Conservation (phyloP, 1,139 yeast genomes). For the Yamadazyma oceani region DNA sequence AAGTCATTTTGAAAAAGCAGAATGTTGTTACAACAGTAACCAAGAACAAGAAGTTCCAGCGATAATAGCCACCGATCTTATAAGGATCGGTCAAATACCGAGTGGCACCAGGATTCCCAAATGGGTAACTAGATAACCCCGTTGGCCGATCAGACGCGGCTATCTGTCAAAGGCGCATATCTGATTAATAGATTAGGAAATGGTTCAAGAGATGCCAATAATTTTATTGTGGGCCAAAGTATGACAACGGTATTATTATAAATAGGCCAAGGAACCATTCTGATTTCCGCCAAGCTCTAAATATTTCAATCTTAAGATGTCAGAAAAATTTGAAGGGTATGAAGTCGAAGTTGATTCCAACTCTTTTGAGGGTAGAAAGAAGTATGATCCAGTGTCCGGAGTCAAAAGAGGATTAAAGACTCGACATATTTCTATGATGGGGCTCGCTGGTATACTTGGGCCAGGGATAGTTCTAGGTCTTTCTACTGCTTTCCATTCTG, state of each 20-base stretch:
- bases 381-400: constrained; percentile 17
- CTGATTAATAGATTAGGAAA: background rate
- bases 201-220: background rate
- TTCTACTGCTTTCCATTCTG: constrained; percentile 40
- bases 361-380: constrained; percentile 5
- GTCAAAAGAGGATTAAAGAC: constrained; percentile 32
- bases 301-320: background rate
- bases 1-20: background rate
- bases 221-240: background rate
- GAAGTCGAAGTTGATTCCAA: background rate
- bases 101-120: background rate
- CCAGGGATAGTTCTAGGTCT: constrained; percentile 39
- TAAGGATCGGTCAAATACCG: background rate
- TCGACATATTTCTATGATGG: constrained; percentile 58
- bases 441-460: constrained; percentile 84
- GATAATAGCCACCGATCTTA: background rate
- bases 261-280: background rate
- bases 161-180: constrained; percentile 1
- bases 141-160: background rate
- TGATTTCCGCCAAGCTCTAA: no score
- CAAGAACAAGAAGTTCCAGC: background rate
- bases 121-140: background rate
- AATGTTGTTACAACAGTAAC: no score
- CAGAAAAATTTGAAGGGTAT: constrained; percentile 1
- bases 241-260: background rate